Conservation (phyloP, 306 rosid species). For the Quercus glauca region DNA sequence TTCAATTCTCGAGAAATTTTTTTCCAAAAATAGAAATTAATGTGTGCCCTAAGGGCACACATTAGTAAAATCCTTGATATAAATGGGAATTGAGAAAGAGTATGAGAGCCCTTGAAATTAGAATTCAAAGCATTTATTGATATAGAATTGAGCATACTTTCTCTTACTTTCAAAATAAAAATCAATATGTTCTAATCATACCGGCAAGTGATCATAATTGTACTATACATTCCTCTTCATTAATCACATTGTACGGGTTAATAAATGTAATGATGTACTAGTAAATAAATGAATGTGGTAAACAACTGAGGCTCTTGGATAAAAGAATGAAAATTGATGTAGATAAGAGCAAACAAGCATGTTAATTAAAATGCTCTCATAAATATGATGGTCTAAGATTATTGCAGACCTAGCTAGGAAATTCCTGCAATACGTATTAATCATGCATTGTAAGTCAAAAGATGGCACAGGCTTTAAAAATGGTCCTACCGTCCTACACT, state of each 20-base stretch:
- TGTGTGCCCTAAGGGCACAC: no score
- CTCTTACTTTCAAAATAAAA: neutral
- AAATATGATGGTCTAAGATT: neutral
- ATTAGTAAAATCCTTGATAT: no score
- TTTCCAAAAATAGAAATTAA: no score
- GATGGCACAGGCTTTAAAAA: constrained; percentile 5
- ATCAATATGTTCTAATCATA: neutral
- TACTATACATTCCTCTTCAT: constrained; percentile 5
- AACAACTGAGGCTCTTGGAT: neutral
- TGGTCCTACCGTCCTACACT: neutral
- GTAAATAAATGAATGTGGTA: neutral
- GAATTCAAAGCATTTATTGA: neutral
- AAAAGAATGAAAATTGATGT: neutral
- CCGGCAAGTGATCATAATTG: neutral
- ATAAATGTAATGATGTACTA: neutral
- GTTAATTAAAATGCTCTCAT: neutral
- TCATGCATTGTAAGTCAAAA: neutral
- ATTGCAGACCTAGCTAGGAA: constrained; percentile 1
- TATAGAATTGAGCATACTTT: neutral
- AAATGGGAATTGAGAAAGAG: no score
- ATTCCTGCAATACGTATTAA: neutral
- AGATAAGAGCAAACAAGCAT: neutral
- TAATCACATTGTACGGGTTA: constrained; percentile 25
- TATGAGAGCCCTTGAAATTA: neutral
- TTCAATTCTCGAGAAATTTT: no score